A percentile compares a stretch with the other conserved stretches of the same genome.
These are phyloP conservation scores for Inonotus obliquus DNA, from an alignment of 1,284 basidiomycete genomes.

Conservation along the genomic window DNA sequence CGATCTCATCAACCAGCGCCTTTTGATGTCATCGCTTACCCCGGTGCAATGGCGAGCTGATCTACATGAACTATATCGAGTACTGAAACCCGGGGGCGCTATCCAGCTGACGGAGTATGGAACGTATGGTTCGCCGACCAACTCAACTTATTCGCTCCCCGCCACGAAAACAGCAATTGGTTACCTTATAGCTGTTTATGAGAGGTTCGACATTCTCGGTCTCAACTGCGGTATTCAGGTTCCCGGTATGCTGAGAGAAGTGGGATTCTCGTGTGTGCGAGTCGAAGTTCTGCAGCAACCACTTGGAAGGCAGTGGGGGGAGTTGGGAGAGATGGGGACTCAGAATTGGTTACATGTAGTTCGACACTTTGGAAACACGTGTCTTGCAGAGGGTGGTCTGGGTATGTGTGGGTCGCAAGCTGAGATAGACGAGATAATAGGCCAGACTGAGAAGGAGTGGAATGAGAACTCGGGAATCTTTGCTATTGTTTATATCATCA, in stretches of 20 bases:
- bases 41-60: slow-evolving; percentile 25
- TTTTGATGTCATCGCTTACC: slow-evolving; percentile 28
- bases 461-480: not conserved
- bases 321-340: not conserved
- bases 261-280: not conserved
- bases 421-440: not conserved
- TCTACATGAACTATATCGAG: slow-evolving; percentile 27
- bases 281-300: not conserved
- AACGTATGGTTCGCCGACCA: not conserved
- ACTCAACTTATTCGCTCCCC: not conserved
- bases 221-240: not conserved
- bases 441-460: not conserved
- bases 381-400: not conserved
- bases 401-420: not conserved
- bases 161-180: not conserved
- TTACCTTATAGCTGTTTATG: not conserved
- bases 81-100: slow-evolving; percentile 29
- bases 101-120: slow-evolving; percentile 27
- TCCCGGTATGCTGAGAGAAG: not conserved
- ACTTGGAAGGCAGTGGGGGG: slow-evolving; percentile 6
- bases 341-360: not conserved
- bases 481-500: not conserved
- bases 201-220: not conserved
- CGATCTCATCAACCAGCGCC: slow-evolving; percentile 29
- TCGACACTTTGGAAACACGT: not conserved